phyloP scores from a whole-genome alignment of 2,329 filamentous ascomycete genomes.

The Trichoderma breve region DNA sequence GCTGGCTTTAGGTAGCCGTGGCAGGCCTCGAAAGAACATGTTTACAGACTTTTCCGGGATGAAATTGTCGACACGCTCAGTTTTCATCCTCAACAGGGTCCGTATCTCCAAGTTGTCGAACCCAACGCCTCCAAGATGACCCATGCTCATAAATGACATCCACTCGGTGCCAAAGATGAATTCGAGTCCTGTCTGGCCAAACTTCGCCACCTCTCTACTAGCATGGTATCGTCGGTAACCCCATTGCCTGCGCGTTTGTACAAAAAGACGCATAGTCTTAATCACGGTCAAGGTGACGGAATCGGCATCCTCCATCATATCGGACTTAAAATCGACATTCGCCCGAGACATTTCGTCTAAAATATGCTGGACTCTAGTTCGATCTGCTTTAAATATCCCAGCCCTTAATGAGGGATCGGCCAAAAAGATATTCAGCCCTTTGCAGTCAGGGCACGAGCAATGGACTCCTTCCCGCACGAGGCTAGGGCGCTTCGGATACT shows the following conservation, averaged over 20 bases:
- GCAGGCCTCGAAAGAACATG: background rate
- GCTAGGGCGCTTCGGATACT: background rate
- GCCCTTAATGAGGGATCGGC: background rate
- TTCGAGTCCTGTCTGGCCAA: background rate
- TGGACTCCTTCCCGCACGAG: background rate
- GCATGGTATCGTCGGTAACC: background rate
- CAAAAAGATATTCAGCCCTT: background rate
- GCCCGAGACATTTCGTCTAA: background rate
- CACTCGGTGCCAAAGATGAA: background rate
- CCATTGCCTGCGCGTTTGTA: background rate
- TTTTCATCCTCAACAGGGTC: background rate
- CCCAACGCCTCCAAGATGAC: background rate
- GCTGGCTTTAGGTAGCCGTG: background rate
- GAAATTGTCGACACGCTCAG: accelerated
- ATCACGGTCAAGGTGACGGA: background rate
- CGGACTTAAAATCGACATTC: background rate
- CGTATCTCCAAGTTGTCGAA: background rate
- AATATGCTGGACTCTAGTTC: background rate
- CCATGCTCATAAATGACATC: background rate
- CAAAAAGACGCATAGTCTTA: background rate
- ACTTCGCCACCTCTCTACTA: background rate
- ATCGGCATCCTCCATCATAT: background rate
- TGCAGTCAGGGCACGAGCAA: background rate
- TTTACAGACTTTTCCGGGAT: accelerated
- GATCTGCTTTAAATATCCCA: background rate